Evolutionary conservation across 345 rosid genomes (phyloP).

Genomic region (Iberis pinnata): DNA sequence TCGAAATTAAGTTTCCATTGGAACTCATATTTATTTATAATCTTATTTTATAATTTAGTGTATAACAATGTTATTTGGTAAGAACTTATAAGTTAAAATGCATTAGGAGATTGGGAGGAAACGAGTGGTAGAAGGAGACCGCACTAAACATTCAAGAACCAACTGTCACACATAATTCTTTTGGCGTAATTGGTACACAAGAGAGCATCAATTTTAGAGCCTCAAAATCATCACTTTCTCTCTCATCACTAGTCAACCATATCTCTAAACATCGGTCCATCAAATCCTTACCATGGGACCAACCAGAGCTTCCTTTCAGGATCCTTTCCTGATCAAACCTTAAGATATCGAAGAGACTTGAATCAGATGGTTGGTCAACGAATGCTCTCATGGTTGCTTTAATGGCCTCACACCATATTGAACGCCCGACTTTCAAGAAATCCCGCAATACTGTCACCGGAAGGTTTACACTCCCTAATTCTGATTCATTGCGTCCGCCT

Average conservation of each 20-base stretch:
- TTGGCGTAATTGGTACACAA: conserved; percentile 28
- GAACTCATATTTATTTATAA: no score
- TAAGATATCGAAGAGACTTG: conserved; percentile 47
- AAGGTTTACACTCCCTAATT: conserved; percentile 73
- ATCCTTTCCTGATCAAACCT: conserved; percentile 45
- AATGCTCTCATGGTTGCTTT: conserved; percentile 41
- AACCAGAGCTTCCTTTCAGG: conserved; percentile 37
- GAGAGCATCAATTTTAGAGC: conserved; percentile 50
- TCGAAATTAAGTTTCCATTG: no score
- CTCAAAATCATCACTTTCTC: conserved; percentile 52
- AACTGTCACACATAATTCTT: conserved; percentile 28
- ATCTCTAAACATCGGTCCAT: conserved; percentile 46
- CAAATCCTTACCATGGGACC: conserved; percentile 48
- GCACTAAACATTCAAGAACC: neutral
- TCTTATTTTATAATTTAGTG: no score
- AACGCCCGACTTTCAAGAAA: conserved; percentile 70
- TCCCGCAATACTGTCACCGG: conserved; percentile 53
- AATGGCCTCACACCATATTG: conserved; percentile 74
- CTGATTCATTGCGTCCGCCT: conserved; percentile 77
- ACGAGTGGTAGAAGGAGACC: no score
- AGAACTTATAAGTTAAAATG: no score
- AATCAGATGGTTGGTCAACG: conserved; percentile 60
- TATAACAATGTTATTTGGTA: no score
- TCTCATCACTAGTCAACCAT: conserved; percentile 69
- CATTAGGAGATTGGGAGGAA: no score